These are phyloP conservation scores for Hymenoscyphus fraxineus DNA, from an alignment of 2,329 filamentous ascomycete species.

Conservation along the genomic window DNA sequence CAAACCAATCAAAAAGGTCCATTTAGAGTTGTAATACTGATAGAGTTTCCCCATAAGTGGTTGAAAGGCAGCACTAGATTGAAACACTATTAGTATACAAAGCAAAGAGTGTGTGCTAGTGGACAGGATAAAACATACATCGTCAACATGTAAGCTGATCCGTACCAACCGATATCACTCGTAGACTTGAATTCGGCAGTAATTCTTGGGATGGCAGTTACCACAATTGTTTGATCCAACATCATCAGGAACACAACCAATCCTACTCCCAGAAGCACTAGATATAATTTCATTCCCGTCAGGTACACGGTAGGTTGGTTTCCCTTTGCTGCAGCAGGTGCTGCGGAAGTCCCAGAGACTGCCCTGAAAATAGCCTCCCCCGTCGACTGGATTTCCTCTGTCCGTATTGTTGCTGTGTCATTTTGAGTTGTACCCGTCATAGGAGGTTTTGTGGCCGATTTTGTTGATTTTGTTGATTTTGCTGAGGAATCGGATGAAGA, in stretches of 20 bases:
- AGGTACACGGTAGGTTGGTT: not conserved
- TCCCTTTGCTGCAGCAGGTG: not conserved
- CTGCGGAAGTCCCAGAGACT: not conserved
- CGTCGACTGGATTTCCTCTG: not conserved
- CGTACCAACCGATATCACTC: slow-evolving; percentile 38
- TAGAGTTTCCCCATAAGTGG: slow-evolving; percentile 21
- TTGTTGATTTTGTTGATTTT: not conserved
- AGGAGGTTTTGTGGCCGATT: not conserved
- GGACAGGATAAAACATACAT: slow-evolving; percentile 9
- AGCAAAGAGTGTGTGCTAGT: not conserved
- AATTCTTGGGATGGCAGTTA: slow-evolving; percentile 37
- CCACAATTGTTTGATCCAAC: slow-evolving; percentile 42
- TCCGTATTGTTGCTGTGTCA: not conserved
- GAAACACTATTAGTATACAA: not conserved
- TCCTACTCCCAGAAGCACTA: slow-evolving; percentile 20
- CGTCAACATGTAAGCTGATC: slow-evolving; percentile 35
- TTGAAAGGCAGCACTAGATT: slow-evolving; percentile 16
- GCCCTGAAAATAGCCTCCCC: not conserved
- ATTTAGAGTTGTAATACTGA: slow-evolving; percentile 17
- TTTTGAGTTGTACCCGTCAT: not conserved
- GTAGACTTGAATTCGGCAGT: slow-evolving; percentile 36
- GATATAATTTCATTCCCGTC: slow-evolving; percentile 16
- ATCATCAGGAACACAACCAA: slow-evolving; percentile 27
- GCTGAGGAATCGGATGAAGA: not conserved
- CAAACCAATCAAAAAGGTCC: slow-evolving; percentile 18